Evolutionary conservation across 805 yeast genomes (phyloP).

Genomic region (Yamadazyma phyllophila): DNA sequence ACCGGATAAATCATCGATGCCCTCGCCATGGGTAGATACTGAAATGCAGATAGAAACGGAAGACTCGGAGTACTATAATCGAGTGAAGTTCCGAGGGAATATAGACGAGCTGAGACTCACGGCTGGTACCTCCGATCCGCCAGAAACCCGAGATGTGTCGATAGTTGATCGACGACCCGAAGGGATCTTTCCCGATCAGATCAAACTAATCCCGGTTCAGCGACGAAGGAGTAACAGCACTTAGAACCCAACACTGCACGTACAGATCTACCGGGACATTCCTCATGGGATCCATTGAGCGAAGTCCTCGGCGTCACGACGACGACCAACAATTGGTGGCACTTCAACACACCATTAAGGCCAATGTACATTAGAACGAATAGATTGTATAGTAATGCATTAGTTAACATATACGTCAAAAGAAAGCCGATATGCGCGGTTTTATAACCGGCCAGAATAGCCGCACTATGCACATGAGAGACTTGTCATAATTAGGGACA

Average conservation of each 20-base stretch:
- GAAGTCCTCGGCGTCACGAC: neutral
- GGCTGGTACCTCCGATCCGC: no score
- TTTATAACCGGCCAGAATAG: neutral
- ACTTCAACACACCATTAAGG: neutral
- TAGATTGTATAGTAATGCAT: neutral
- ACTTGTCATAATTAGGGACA: no score
- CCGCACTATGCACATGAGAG: neutral
- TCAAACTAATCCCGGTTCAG: constrained; percentile 3
- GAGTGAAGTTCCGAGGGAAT: no score
- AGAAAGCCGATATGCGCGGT: neutral
- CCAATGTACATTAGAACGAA: neutral
- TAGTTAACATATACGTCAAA: neutral
- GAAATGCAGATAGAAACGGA: no score
- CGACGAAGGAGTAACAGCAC: constrained; percentile 1
- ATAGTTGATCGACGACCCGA: no score
- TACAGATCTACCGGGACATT: neutral
- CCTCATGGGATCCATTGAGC: neutral
- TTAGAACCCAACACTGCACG: neutral
- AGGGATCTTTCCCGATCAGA: neutral
- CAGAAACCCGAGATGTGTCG: no score
- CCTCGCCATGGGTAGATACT: no score
- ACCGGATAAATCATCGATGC: no score
- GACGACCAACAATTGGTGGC: neutral
- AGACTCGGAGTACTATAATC: no score
- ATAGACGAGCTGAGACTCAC: no score